Evolutionary conservation across 305 asterid species (phyloP).

Genomic region (Plantago coronopus): DNA sequence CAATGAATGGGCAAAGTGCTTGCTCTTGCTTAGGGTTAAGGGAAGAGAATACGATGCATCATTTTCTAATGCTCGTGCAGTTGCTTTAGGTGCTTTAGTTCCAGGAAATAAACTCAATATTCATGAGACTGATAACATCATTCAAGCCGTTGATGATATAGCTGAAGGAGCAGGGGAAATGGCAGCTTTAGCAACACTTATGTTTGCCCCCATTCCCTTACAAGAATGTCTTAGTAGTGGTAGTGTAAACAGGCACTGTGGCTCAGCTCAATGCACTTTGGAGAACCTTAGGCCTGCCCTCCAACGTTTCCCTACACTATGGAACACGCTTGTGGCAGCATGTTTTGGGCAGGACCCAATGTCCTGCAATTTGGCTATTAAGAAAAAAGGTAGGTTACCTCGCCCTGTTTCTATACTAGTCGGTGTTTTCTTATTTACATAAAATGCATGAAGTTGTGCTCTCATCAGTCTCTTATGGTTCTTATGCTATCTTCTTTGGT

Average conservation of each 20-base stretch:
- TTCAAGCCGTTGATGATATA: constrained; percentile 90
- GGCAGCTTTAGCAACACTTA: constrained; percentile 94
- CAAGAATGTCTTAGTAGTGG: constrained; percentile 96
- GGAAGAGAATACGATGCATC: constrained; percentile 97
- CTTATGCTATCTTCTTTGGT: constrained; percentile 27
- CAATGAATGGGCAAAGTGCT: constrained; percentile 86
- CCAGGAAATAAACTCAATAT: constrained; percentile 57
- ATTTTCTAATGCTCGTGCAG: constrained; percentile 92
- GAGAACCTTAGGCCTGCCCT: constrained; percentile 94
- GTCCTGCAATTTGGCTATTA: constrained; percentile 47
- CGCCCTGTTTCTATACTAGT: constrained; percentile 16
- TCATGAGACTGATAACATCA: constrained; percentile 63
- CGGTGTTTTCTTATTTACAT: constrained; percentile 20
- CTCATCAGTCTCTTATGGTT: constrained; percentile 20
- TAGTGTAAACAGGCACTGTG: constrained; percentile 75
- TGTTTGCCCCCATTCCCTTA: constrained; percentile 84
- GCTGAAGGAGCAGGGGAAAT: constrained; percentile 99
- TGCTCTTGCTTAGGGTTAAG: constrained; percentile 77
- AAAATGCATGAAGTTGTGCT: constrained; percentile 2
- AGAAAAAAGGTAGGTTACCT: constrained; percentile 49
- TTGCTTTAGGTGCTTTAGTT: constrained; percentile 61
- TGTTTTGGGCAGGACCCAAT: constrained; percentile 87
- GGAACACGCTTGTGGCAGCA: constrained; percentile 79
- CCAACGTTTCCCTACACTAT: constrained; percentile 84
- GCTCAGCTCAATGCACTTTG: constrained; percentile 92